Evolutionary conservation across 257 asterid genomes (phyloP).

Genomic region (Fraxinus anomala): DNA sequence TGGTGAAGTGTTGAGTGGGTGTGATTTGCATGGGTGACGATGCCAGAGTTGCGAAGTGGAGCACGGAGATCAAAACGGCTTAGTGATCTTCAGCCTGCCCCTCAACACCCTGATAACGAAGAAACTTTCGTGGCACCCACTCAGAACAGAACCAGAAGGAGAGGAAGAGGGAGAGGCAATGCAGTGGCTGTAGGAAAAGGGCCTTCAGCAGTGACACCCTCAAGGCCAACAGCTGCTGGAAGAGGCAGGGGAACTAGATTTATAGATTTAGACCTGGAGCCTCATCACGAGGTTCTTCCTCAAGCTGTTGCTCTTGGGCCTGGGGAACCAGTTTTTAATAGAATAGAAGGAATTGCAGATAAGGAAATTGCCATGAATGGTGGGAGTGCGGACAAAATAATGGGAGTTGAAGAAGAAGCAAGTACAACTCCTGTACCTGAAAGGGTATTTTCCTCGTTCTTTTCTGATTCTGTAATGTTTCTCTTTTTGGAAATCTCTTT

Average conservation of each 20-base stretch:
- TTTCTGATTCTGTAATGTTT: neutral
- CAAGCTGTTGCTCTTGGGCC: slow-evolving; percentile 67
- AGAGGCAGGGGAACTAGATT: slow-evolving; percentile 88
- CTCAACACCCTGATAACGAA: slow-evolving; percentile 65
- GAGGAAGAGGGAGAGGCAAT: slow-evolving; percentile 94
- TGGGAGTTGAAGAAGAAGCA: slow-evolving; percentile 90
- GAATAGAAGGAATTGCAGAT: slow-evolving; percentile 67
- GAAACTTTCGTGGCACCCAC: slow-evolving; percentile 64
- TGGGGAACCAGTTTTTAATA: slow-evolving; percentile 65
- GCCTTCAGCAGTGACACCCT: slow-evolving; percentile 73
- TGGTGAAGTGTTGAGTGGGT: slow-evolving; percentile 40
- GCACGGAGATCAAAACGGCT: slow-evolving; percentile 99
- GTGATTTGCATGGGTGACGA: slow-evolving; percentile 98
- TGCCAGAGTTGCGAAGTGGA: slow-evolving; percentile 99
- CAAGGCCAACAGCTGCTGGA: slow-evolving; percentile 79
- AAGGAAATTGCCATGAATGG: slow-evolving; percentile 90
- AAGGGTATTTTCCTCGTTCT: slow-evolving; percentile 53
- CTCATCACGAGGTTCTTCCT: slow-evolving; percentile 64
- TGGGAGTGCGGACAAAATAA: slow-evolving; percentile 76
- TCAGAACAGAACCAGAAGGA: slow-evolving; percentile 74
- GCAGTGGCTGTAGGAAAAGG: slow-evolving; percentile 86
- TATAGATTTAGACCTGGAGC: slow-evolving; percentile 81
- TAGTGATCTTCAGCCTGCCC: slow-evolving; percentile 96
- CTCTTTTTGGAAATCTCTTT: neutral
- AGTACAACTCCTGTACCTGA: slow-evolving; percentile 92